Evolutionary conservation across 768 basidiomycete species (phyloP).

Genomic region (Lepiota venenata): DNA sequence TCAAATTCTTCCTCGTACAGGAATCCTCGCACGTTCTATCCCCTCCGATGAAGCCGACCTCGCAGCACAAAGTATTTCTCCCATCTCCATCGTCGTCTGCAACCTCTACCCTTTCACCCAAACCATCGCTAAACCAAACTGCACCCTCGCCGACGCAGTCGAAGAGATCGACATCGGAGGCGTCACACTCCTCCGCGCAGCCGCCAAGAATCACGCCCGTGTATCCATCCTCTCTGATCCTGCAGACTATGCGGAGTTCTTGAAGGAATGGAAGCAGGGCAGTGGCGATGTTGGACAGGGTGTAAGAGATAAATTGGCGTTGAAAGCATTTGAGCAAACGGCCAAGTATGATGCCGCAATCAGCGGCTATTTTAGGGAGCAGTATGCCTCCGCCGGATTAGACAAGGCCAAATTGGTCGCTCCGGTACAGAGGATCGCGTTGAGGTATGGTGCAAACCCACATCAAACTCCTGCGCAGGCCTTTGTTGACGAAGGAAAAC

Average conservation of each 20-base stretch:
- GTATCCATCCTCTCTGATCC: slow-evolving; percentile 90
- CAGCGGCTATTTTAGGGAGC: slow-evolving; percentile 92
- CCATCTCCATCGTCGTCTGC: slow-evolving; percentile 97
- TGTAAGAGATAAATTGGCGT: slow-evolving; percentile 74
- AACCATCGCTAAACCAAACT: slow-evolving; percentile 84
- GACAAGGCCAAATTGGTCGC: slow-evolving; percentile 58
- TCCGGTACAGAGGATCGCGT: slow-evolving; percentile 75
- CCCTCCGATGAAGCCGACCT: slow-evolving; percentile 89
- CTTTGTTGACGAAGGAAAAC: slow-evolving; percentile 80
- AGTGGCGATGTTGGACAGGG: slow-evolving; percentile 65
- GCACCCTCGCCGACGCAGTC: slow-evolving; percentile 88
- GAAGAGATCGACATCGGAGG: slow-evolving; percentile 99
- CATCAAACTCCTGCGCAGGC: slow-evolving; percentile 99
- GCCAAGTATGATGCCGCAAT: slow-evolving; percentile 95
- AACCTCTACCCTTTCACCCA: slow-evolving; percentile 97
- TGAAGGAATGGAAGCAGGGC: slow-evolving; percentile 71
- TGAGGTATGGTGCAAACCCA: slow-evolving; percentile 97
- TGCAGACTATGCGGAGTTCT: slow-evolving; percentile 79
- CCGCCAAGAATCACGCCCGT: slow-evolving; percentile 96
- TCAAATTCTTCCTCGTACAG: slow-evolving; percentile 34
- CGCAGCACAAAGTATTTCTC: slow-evolving; percentile 76
- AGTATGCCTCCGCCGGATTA: slow-evolving; percentile 85
- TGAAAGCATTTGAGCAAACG: slow-evolving; percentile 98
- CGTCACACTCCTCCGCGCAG: slow-evolving; percentile 94
- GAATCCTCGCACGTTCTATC: slow-evolving; percentile 91